Conservation (phyloP, 345 rosid species). For the Sisymbrium altissimum region DNA sequence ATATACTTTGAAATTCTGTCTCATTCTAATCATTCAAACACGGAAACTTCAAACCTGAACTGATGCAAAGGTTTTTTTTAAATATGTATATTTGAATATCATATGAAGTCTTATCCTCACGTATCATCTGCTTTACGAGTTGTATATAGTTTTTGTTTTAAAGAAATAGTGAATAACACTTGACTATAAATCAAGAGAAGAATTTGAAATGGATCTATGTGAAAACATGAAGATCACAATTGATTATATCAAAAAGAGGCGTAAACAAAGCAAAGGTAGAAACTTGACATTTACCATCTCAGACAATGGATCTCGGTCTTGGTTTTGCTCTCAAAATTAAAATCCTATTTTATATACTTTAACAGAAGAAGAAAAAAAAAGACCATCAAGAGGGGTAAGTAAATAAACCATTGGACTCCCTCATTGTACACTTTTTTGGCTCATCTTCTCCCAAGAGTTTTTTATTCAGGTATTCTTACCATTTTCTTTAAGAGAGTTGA, state of each 20-base stretch:
- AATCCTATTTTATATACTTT: slow-evolving; percentile 29
- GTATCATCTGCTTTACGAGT: not conserved
- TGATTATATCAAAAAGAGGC: slow-evolving; percentile 15
- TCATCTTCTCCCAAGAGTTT: slow-evolving; percentile 14
- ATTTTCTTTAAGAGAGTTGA: slow-evolving; percentile 62
- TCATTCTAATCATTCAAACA: not conserved
- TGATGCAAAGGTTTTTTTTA: not conserved
- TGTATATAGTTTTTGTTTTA: not conserved
- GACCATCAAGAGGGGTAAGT: slow-evolving; percentile 22
- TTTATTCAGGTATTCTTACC: slow-evolving; percentile 29
- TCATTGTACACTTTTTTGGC: slow-evolving; percentile 15
- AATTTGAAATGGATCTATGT: not conserved
- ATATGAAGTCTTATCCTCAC: not conserved
- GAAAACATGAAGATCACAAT: slow-evolving; percentile 26
- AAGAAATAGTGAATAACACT: not conserved
- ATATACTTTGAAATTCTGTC: not conserved
- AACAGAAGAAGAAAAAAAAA: not conserved
- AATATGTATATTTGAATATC: not conserved
- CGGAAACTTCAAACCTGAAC: not conserved
- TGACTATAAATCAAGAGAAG: not conserved
- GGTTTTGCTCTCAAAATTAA: slow-evolving; percentile 25
- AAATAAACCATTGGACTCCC: slow-evolving; percentile 21
- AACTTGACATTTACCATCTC: slow-evolving; percentile 34
- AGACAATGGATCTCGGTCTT: slow-evolving; percentile 26
- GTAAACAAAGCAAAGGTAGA: slow-evolving; percentile 9